Percentiles rank a stretch among this genome's conserved stretches.
Evolutionary conservation across 345 rosid genomes (phyloP).

Genomic region (Boechera stricta): DNA sequence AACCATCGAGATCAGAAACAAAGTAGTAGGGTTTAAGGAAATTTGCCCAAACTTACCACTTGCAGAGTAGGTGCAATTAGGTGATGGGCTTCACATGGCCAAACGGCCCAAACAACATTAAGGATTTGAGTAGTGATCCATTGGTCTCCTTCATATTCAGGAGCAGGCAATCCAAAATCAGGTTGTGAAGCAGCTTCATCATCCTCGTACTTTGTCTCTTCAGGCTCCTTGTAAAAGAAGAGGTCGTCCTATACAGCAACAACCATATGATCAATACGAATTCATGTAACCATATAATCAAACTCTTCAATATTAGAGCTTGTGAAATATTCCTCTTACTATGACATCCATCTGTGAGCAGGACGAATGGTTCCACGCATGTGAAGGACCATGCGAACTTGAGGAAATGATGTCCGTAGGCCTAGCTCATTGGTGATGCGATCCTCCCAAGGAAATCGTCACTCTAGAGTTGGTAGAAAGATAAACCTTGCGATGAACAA

Average conservation of each 20-base stretch:
- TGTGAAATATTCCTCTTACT: not conserved
- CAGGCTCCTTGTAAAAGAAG: not conserved
- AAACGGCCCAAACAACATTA: too few species aligned
- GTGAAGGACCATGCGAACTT: not conserved
- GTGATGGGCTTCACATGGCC: not conserved
- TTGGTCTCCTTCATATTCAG: too few species aligned
- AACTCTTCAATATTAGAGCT: not conserved
- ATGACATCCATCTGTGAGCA: not conserved
- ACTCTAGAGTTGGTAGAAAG: too few species aligned
- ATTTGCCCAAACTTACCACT: not conserved
- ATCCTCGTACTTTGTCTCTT: not conserved
- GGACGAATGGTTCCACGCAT: not conserved
- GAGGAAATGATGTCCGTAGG: not conserved
- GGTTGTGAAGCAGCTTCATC: not conserved
- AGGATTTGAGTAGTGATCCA: too few species aligned
- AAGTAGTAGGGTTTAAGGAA: not conserved
- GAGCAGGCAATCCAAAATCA: too few species aligned
- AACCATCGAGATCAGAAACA: not conserved
- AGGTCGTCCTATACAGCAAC: not conserved
- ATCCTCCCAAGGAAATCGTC: too few species aligned
- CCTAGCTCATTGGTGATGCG: too few species aligned
- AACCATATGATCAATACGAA: not conserved
- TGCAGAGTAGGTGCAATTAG: not conserved
- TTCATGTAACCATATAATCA: not conserved
- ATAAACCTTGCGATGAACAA: too few species aligned